Conservation (phyloP, 2,329 filamentous ascomycete genomes). For the Leptographium galeiforme region DNA sequence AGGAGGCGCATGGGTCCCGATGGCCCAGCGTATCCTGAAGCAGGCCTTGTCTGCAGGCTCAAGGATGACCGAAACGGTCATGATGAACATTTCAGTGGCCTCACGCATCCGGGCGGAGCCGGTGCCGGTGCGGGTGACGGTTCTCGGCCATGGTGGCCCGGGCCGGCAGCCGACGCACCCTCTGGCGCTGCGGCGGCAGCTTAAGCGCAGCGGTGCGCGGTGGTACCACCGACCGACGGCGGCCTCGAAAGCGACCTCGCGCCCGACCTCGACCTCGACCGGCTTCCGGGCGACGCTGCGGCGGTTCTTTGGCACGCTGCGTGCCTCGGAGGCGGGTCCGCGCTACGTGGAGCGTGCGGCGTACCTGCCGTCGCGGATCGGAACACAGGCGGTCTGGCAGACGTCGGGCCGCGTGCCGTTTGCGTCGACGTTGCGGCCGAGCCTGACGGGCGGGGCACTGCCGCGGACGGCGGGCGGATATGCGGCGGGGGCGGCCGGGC, state of each 20-base stretch:
- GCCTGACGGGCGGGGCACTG: constrained; percentile 76
- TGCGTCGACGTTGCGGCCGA: constrained; percentile 76
- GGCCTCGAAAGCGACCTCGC: not conserved
- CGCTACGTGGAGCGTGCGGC: constrained; percentile 33
- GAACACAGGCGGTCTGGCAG: constrained; percentile 38
- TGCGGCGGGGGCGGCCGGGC: constrained; percentile 52
- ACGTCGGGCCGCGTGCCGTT: constrained; percentile 72
- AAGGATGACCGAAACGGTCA: constrained; percentile 37
- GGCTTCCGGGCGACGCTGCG: constrained; percentile 19
- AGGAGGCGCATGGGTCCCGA: constrained; percentile 44
- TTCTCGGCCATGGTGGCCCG: constrained; percentile 11
- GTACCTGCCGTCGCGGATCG: constrained; percentile 35
- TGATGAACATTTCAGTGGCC: constrained; percentile 34
- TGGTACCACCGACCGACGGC: constrained; percentile 31
- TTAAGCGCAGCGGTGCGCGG: constrained; percentile 25
- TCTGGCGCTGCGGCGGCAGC: constrained; percentile 33
- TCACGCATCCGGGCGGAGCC: constrained; percentile 27
- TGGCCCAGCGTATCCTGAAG: constrained; percentile 40
- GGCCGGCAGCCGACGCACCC: constrained; percentile 39
- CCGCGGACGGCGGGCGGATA: constrained; percentile 87
- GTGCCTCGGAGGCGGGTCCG: constrained; percentile 18
- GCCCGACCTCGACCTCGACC: not conserved
- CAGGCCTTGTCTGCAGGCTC: constrained; percentile 27
- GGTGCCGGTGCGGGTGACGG: constrained; percentile 24
- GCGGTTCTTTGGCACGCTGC: constrained; percentile 34